Evolutionary conservation across 2,329 filamentous ascomycete species (phyloP).

Genomic region (Teratosphaeria gauchensis): DNA sequence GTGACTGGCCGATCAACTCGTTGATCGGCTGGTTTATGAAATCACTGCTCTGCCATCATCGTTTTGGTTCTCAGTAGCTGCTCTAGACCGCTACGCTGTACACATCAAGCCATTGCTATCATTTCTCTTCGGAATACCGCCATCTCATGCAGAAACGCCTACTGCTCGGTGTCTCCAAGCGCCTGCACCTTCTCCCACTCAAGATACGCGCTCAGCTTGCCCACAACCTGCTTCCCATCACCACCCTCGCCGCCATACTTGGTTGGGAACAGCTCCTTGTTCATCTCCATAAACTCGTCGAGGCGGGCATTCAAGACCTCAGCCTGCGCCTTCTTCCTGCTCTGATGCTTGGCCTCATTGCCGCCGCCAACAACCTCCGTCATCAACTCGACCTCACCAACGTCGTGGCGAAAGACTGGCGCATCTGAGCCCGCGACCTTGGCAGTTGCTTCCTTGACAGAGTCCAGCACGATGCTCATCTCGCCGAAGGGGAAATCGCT

Average conservation of each 20-base stretch:
- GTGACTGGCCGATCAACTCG: too few species aligned
- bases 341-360: background rate
- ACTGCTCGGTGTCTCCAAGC: background rate
- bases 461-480: conserved; percentile 6
- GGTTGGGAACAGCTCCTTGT: conserved; percentile 1
- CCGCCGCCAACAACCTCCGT: background rate
- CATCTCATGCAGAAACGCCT: background rate
- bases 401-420: conserved; percentile 4
- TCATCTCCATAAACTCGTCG: conserved; percentile 5
- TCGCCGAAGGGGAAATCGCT: background rate
- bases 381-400: conserved; percentile 11
- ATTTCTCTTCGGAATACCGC: too few species aligned
- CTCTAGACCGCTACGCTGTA: too few species aligned
- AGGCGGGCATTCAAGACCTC: background rate
- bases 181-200: conserved; percentile 1
- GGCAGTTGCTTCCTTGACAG: background rate
- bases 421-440: background rate
- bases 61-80: too few species aligned
- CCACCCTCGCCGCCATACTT: background rate
- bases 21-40: too few species aligned
- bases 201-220: conserved; percentile 12
- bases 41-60: too few species aligned
- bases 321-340: conserved; percentile 1
- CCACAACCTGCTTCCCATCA: conserved; percentile 1
- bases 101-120: too few species aligned